Evolutionary conservation across 2,329 filamentous ascomycete species (phyloP).

Genomic region (Trichophyton schoenleinii): DNA sequence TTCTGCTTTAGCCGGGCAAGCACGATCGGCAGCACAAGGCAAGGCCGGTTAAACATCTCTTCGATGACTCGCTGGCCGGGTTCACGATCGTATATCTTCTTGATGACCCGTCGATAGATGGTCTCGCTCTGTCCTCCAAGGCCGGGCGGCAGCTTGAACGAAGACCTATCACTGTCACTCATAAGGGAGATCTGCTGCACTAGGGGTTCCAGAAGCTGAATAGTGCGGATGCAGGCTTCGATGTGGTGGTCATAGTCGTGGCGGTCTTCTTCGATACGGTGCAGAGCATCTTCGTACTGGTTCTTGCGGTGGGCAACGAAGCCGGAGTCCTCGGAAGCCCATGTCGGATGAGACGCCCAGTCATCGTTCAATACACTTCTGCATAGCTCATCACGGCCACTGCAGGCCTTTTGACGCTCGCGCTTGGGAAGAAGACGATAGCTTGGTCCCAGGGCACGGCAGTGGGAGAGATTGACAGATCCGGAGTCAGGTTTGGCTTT

Average conservation of each 20-base stretch:
- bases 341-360: conserved; percentile 97
- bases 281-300: conserved; percentile 80
- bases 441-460: conserved; percentile 86
- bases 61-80: conserved; percentile 73
- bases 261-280: conserved; percentile 92
- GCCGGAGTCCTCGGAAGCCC: conserved; percentile 94
- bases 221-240: conserved; percentile 85
- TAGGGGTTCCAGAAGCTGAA: conserved; percentile 89
- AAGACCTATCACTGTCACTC: conserved; percentile 55
- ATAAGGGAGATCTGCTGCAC: conserved; percentile 80
- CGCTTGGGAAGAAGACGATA: conserved; percentile 85
- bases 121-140: conserved; percentile 89
- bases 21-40: conserved; percentile 76
- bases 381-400: conserved; percentile 88
- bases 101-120: conserved; percentile 92
- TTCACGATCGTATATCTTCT: conserved; percentile 88
- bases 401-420: conserved; percentile 82
- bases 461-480: conserved; percentile 86
- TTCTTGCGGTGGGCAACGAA: conserved; percentile 98
- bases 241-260: conserved; percentile 99
- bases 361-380: conserved; percentile 89
- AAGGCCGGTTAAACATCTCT: conserved; percentile 73
- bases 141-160: conserved; percentile 67
- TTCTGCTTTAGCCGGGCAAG: conserved; percentile 87
- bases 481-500: conserved; percentile 59